These are phyloP conservation scores for Penicillium sp. DNA, from an alignment of 2,329 filamentous ascomycete species.

Conservation along the genomic window DNA sequence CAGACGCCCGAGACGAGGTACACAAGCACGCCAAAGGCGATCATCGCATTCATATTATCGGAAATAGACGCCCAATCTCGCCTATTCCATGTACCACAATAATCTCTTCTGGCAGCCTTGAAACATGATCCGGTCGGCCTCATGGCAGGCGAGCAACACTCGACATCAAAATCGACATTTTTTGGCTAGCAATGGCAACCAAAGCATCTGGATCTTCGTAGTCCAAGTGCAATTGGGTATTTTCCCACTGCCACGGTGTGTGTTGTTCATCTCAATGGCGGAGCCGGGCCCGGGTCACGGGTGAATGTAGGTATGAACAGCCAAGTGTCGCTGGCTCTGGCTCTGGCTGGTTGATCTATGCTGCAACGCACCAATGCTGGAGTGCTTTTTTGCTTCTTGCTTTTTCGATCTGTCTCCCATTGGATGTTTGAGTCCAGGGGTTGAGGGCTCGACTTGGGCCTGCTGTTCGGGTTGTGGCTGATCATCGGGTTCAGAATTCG, in stretches of 20 bases:
- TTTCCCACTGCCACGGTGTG: neutral
- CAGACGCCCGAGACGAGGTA: neutral
- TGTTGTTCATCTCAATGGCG: neutral
- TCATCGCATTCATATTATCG: too few relatives aligned
- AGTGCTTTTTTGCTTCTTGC: neutral
- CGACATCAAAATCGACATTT: neutral
- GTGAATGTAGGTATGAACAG: neutral
- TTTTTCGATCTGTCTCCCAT: neutral
- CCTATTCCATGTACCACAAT: neutral
- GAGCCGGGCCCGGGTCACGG: conserved; percentile 1
- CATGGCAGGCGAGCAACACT: neutral
- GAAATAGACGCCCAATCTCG: neutral
- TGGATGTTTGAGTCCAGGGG: neutral
- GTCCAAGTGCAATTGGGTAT: neutral
- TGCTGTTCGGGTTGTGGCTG: neutral
- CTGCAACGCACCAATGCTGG: neutral
- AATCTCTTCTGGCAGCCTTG: neutral
- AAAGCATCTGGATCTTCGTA: neutral
- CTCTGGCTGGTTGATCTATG: neutral
- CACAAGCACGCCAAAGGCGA: neutral
- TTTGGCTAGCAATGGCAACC: neutral
- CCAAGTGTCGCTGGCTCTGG: neutral
- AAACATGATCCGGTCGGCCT: neutral
- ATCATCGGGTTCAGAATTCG: neutral
- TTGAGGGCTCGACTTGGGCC: neutral